Base-by-base conservation (phyloP, 768 basidiomycete species). In the Calocybe indica region DNA sequence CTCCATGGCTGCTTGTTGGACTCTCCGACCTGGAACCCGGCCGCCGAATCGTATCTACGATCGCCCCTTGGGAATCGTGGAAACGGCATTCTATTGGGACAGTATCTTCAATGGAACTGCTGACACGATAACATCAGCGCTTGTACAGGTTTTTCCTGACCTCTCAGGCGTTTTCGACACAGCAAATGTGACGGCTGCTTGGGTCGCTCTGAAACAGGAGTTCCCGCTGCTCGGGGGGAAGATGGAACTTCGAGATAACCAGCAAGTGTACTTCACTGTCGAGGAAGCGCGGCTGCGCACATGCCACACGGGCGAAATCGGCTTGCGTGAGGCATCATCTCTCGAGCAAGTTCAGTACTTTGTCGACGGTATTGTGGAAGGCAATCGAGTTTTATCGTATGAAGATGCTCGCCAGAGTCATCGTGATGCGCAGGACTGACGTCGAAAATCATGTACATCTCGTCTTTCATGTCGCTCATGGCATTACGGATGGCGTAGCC, bases 161-260 rank as follows among this genome's bases (percentile, higher is more conserved):
- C 22, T 56, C 7, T 52, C 56, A 12, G 48, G 47, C 40, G 50
- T 49, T 22, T 46, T 61, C 32, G 58, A 33, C 9, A 47, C 58
- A 5, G 53, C 54, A 8, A 78, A 73, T 48, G 54, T 82, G 35
- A 32, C 40, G 1, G 58, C 61, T 29, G 65, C 74, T 1, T 83
- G 79, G 79, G 29, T 62, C 14, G 56, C 66, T 8, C 58, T 77
- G 14, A 82, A 82, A 58, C 62, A 59, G 28, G 68, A 63, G 32
- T 79, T 66, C 50, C 80, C 80, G 2, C 63, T 83, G 3, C 71
- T 76, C 9, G 75, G 68, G 3, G 3, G 68, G 73, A 5, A 60
- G 48, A 5, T 52, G 40, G 62, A 64, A 39, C 55, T 63, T 5
- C 52, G 61, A 14, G 52, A 58, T 8, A 53, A 52, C 14, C 52